Percentiles rank a stretch among this genome's conserved stretches.
phyloP scores from a whole-genome alignment of 2,329 filamentous ascomycete genomes.

The Clonostachys chloroleuca region DNA sequence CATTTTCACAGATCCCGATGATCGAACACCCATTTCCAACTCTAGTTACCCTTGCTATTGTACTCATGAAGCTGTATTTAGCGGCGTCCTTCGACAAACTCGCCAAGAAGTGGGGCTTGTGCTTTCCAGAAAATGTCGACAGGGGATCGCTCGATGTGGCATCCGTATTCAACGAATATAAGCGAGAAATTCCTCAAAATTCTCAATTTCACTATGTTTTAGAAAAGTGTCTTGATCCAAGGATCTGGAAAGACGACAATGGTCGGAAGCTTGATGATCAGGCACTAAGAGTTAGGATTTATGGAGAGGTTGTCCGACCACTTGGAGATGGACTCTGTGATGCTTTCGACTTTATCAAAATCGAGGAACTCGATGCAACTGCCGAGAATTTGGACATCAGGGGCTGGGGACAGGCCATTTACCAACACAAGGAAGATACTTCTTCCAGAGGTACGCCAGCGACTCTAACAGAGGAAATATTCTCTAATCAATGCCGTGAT shows the following conservation, averaged over 20 bases:
- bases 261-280: not conserved
- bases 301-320: slow-evolving; percentile 1
- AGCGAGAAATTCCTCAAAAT: slow-evolving; percentile 1
- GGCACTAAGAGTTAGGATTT: not conserved
- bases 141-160: not conserved
- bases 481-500: no score
- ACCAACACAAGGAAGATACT: no score
- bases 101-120: not conserved
- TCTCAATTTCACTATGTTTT: not conserved
- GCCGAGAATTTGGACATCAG: slow-evolving; percentile 2
- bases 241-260: slow-evolving; percentile 1
- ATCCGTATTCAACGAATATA: not conserved
- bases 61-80: slow-evolving; percentile 1
- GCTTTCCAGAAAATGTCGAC: no score
- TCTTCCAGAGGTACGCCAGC: no score
- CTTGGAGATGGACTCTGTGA: slow-evolving; percentile 1
- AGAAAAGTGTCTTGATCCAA: slow-evolving; percentile 1
- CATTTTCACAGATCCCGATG: not conserved
- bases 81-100: not conserved
- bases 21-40: not conserved
- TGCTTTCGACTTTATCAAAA: not conserved
- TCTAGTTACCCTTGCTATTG: not conserved
- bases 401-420: slow-evolving; percentile 1
- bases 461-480: no score
- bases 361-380: slow-evolving; percentile 2